Evolutionary conservation across 73 alveolate genomes (phyloP).

Genomic region (Uronychia binucleata): DNA sequence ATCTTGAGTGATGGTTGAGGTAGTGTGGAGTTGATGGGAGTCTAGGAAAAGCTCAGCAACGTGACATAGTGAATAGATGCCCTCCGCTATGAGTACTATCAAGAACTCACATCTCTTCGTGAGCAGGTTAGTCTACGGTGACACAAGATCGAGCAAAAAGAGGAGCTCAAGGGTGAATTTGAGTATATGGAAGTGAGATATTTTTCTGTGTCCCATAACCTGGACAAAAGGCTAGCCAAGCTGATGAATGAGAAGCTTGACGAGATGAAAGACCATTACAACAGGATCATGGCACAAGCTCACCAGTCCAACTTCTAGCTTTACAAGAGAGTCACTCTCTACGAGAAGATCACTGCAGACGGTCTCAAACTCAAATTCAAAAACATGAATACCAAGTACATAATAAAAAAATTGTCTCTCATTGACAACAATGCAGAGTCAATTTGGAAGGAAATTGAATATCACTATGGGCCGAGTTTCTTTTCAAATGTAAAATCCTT

Average conservation of each 20-base stretch:
- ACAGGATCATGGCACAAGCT: background rate
- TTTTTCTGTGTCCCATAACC: background rate
- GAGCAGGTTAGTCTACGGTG: background rate
- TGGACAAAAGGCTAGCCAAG: background rate
- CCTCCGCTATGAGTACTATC: background rate
- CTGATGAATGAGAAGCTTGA: background rate
- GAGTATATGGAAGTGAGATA: background rate
- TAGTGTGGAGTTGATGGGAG: no score
- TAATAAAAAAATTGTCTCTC: background rate
- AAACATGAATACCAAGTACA: background rate
- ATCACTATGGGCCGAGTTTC: background rate
- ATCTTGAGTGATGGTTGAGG: no score
- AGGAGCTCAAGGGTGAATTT: background rate
- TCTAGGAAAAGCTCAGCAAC: no score
- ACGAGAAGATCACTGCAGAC: background rate
- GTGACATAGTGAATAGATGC: no score
- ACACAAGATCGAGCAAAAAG: background rate
- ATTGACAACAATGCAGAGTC: background rate
- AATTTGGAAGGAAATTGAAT: background rate
- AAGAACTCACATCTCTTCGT: background rate
- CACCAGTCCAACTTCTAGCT: background rate
- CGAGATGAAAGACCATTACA: background rate
- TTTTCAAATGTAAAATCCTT: background rate
- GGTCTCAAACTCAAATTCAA: background rate
- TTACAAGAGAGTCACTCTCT: background rate